phyloP scores from a whole-genome alignment of 2,329 filamentous ascomycete genomes.

The Verticillium nonalfalfae region DNA sequence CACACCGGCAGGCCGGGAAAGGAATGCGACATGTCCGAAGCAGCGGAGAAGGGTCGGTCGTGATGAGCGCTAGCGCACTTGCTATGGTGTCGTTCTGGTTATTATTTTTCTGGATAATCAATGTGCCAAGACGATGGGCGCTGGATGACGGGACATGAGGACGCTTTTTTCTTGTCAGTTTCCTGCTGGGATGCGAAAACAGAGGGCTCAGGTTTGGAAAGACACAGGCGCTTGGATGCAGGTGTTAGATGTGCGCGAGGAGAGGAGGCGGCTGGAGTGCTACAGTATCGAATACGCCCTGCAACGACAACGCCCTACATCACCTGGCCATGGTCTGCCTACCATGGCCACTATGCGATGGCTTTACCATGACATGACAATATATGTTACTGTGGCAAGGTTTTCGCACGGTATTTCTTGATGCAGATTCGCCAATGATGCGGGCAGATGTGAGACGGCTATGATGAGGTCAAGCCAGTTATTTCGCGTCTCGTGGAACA shows the following conservation, averaged over 20 bases:
- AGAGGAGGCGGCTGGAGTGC: not conserved
- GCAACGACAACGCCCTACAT: not conserved
- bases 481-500: no score
- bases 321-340: no score
- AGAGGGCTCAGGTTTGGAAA: not conserved
- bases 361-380: not conserved
- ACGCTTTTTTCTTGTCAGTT: not conserved
- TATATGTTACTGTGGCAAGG: not conserved
- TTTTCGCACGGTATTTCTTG: not conserved
- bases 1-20: not conserved
- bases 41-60: not conserved
- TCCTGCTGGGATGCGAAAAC: not conserved
- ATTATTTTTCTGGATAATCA: not conserved
- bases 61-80: not conserved
- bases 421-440: no score
- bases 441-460: not conserved
- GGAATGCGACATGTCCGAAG: not conserved
- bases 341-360: not conserved
- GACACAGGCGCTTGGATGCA: not conserved
- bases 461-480: not conserved
- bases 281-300: not conserved
- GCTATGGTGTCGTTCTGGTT: not conserved
- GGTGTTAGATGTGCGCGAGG: not conserved
- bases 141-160: not conserved
- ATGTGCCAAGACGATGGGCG: not conserved